Evolutionary conservation across 768 basidiomycete species (phyloP).

Genomic region (Collybiopsis luxurians): DNA sequence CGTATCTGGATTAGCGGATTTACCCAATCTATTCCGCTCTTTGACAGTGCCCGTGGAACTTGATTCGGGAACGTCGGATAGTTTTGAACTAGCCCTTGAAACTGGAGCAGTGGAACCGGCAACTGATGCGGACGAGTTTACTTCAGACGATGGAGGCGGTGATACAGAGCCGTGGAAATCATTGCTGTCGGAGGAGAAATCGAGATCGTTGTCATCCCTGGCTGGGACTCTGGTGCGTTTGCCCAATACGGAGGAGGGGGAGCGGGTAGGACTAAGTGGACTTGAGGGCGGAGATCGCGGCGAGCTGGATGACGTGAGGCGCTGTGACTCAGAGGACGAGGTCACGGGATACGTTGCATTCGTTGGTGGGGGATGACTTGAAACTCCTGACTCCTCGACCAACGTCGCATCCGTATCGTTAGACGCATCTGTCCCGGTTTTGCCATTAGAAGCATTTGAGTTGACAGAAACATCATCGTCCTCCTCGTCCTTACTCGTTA

Average conservation of each 20-base stretch:
- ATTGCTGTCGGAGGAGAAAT: not conserved
- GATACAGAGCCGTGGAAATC: not conserved
- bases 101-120: not conserved
- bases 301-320: not conserved
- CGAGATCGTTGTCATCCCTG: no score
- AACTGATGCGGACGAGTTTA: not conserved
- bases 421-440: constrained; percentile 73
- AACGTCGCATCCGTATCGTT: constrained; percentile 88
- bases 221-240: constrained; percentile 55
- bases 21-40: no score
- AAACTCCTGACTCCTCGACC: constrained; percentile 63
- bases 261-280: constrained; percentile 19
- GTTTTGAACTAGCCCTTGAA: constrained; percentile 10
- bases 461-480: constrained; percentile 37
- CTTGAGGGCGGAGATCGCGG: constrained; percentile 19
- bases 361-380: not conserved
- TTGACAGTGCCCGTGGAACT: no score
- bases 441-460: constrained; percentile 33
- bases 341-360: not conserved
- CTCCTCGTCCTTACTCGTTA: constrained; percentile 88
- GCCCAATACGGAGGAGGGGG: constrained; percentile 59
- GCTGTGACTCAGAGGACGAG: not conserved
- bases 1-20: constrained; percentile 17
- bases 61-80: constrained; percentile 28
- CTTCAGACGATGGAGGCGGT: constrained; percentile 7